Evolutionary conservation across 2,329 filamentous ascomycete genomes (phyloP).

Genomic region (Trichoderma polysporum): DNA sequence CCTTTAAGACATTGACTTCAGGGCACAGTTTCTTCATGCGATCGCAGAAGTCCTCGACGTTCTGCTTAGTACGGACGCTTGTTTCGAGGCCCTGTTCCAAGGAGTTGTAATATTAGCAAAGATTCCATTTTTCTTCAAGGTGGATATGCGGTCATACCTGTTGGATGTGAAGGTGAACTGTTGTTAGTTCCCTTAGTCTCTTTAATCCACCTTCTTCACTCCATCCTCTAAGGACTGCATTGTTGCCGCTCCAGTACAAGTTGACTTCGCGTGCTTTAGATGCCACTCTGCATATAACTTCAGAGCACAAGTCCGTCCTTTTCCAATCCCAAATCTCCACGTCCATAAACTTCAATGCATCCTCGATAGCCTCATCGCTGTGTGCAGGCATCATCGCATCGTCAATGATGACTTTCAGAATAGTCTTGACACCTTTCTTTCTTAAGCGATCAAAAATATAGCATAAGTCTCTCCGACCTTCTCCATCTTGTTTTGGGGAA

Average conservation of each 20-base stretch:
- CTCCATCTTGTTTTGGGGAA: slow-evolving; percentile 14
- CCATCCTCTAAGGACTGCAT: slow-evolving; percentile 35
- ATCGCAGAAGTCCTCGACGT: slow-evolving; percentile 24
- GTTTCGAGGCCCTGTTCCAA: slow-evolving; percentile 24
- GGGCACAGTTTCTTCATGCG: slow-evolving; percentile 22
- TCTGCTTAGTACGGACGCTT: slow-evolving; percentile 19
- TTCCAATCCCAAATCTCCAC: slow-evolving; percentile 35
- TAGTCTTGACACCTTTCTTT: slow-evolving; percentile 29
- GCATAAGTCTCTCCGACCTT: slow-evolving; percentile 23
- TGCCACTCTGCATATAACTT: slow-evolving; percentile 25
- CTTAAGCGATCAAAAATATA: slow-evolving; percentile 33
- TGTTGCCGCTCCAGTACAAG: slow-evolving; percentile 36
- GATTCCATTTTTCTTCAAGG: background rate
- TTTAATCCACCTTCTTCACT: slow-evolving; percentile 29
- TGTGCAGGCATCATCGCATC: slow-evolving; percentile 27
- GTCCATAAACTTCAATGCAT: slow-evolving; percentile 27
- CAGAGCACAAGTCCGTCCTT: slow-evolving; percentile 31
- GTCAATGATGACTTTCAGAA: slow-evolving; percentile 34
- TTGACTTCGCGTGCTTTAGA: slow-evolving; percentile 24
- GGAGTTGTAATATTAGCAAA: background rate
- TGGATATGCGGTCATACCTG: background rate
- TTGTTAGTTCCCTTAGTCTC: slow-evolving; percentile 27
- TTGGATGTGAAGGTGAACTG: slow-evolving; percentile 28
- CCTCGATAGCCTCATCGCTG: slow-evolving; percentile 33
- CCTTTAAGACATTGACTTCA: slow-evolving; percentile 16